These are phyloP conservation scores for Puccinia hordei DNA, from an alignment of 1,284 basidiomycete genomes.

Conservation along the genomic window DNA sequence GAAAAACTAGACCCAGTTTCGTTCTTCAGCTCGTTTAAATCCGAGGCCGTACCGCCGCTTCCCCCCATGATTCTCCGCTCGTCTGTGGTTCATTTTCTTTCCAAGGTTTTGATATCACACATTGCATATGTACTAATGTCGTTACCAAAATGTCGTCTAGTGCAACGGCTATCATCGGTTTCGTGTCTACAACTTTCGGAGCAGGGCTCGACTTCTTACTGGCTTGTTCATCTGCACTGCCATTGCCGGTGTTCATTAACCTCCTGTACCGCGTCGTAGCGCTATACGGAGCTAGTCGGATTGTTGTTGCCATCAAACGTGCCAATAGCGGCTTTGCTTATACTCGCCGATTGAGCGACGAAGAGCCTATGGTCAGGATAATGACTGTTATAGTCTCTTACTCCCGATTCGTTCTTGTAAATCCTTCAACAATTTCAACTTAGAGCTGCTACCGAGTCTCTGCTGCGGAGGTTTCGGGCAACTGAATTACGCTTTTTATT, in stretches of 20 bases:
- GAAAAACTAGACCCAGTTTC: slow-evolving; percentile 50
- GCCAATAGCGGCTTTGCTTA: slow-evolving; percentile 74
- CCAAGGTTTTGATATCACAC: background rate
- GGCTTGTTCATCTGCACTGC: slow-evolving; percentile 65
- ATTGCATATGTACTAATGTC: background rate
- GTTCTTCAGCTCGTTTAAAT: slow-evolving; percentile 49
- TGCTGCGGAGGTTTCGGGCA: background rate
- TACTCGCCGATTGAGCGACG: slow-evolving; percentile 54
- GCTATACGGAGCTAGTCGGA: slow-evolving; percentile 79
- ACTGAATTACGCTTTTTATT: background rate
- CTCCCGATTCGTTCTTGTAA: slow-evolving; percentile 41
- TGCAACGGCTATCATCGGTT: slow-evolving; percentile 40
- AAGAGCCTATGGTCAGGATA: slow-evolving; percentile 47
- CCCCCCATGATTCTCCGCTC: slow-evolving; percentile 45
- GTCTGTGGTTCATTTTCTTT: slow-evolving; percentile 21
- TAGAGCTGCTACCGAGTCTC: background rate
- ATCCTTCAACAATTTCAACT: background rate
- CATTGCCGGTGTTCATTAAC: slow-evolving; percentile 79
- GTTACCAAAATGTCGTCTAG: background rate
- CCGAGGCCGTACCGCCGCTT: slow-evolving; percentile 34
- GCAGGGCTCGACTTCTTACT: slow-evolving; percentile 50
- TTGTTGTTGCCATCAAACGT: slow-evolving; percentile 78
- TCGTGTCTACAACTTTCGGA: slow-evolving; percentile 51
- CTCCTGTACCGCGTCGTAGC: slow-evolving; percentile 79
- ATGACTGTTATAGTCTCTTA: slow-evolving; percentile 56